Percentiles rank a stretch among this genome's conserved stretches.
These are phyloP conservation scores for Plenodomus lindquistii DNA, from an alignment of 2,329 filamentous ascomycete genomes.

Conservation along the genomic window DNA sequence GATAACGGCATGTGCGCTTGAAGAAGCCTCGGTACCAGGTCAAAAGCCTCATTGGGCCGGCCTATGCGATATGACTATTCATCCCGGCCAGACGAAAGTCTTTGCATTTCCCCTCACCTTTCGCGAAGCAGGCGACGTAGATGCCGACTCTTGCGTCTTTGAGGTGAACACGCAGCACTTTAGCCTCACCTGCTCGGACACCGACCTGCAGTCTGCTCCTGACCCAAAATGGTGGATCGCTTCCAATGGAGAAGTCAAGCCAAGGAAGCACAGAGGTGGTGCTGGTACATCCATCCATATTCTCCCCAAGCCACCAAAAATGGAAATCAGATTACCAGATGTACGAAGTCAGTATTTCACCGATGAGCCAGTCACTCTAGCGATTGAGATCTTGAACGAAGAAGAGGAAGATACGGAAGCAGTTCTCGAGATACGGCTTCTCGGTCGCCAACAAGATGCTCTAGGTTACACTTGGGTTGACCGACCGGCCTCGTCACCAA, in stretches of 20 bases:
- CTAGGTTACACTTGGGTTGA: conserved; percentile 54
- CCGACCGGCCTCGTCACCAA: conserved; percentile 36
- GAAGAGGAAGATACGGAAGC: conserved; percentile 80
- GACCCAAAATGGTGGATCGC: conserved; percentile 41
- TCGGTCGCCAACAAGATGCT: conserved; percentile 58
- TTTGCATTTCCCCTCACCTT: conserved; percentile 74
- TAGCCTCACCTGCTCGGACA: conserved; percentile 67
- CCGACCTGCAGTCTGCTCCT: conserved; percentile 37
- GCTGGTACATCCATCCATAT: conserved; percentile 66
- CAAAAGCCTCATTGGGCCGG: conserved; percentile 56
- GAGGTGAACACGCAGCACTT: conserved; percentile 68
- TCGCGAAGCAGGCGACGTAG: conserved; percentile 79
- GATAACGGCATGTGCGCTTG: conserved; percentile 26
- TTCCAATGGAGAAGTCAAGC: conserved; percentile 25
- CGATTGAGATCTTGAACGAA: conserved; percentile 74
- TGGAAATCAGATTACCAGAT: conserved; percentile 71
- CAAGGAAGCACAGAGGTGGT: conserved; percentile 34
- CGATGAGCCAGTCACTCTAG: conserved; percentile 73
- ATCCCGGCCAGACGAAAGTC: conserved; percentile 68
- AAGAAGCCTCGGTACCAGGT: conserved; percentile 28
- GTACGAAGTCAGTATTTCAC: conserved; percentile 77
- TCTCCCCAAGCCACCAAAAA: conserved; percentile 86
- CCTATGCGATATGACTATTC: conserved; percentile 65
- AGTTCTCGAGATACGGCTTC: conserved; percentile 69
- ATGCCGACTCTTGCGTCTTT: conserved; percentile 66